phyloP scores from a whole-genome alignment of 768 basidiomycete genomes.

The Psilocybe cubensis region DNA sequence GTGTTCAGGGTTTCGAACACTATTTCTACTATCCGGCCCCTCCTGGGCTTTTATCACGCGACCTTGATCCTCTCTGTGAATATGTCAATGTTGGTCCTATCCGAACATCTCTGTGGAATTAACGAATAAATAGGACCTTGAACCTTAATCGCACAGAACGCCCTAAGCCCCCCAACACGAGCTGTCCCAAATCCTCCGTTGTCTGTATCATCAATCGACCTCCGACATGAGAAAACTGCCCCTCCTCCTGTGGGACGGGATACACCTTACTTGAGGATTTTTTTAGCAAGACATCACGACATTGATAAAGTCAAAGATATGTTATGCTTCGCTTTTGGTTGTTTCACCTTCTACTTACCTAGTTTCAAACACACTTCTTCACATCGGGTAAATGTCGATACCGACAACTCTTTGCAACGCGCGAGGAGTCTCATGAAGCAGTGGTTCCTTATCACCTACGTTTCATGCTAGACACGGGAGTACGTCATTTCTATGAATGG shows the following conservation, averaged over 20 bases:
- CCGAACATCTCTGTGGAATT: neutral
- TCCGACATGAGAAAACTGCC: slow-evolving; percentile 67
- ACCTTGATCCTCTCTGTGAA: slow-evolving; percentile 60
- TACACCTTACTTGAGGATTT: slow-evolving; percentile 81
- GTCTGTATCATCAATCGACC: slow-evolving; percentile 51
- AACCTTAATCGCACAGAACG: neutral
- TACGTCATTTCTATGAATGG: slow-evolving; percentile 26
- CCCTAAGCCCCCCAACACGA: neutral
- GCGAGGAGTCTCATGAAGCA: slow-evolving; percentile 79
- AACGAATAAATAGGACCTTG: neutral
- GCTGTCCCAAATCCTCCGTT: neutral
- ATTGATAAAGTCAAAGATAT: slow-evolving; percentile 85
- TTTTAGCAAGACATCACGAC: slow-evolving; percentile 63
- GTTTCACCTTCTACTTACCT: slow-evolving; percentile 12
- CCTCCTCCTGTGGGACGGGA: slow-evolving; percentile 78
- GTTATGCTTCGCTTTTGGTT: slow-evolving; percentile 30
- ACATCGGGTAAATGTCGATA: slow-evolving; percentile 72
- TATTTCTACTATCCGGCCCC: slow-evolving; percentile 93
- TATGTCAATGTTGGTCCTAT: slow-evolving; percentile 69
- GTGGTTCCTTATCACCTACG: slow-evolving; percentile 85
- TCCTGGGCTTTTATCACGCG: slow-evolving; percentile 67
- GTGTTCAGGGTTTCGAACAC: slow-evolving; percentile 79
- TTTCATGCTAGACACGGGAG: slow-evolving; percentile 95
- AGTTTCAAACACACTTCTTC: slow-evolving; percentile 48
- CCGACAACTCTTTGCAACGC: slow-evolving; percentile 52